Conservation (phyloP, 2,329 filamentous ascomycete genomes). For the Clonostachys chloroleuca region DNA sequence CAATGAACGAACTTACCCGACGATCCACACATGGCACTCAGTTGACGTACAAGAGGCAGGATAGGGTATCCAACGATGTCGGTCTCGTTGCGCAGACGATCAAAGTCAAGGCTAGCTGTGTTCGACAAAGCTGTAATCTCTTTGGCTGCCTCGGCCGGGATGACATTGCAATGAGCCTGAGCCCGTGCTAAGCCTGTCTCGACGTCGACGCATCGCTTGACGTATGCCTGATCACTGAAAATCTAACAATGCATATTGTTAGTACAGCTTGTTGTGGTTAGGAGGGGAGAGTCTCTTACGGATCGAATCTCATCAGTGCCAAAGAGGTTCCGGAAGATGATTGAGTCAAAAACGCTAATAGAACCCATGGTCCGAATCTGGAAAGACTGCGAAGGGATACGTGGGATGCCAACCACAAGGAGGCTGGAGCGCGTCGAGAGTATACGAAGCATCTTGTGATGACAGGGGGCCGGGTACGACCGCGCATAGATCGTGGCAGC, state of each 20-base stretch:
- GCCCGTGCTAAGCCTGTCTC: conserved; percentile 47
- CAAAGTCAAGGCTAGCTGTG: conserved; percentile 8
- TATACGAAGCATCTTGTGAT: no score
- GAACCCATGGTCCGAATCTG: conserved; percentile 7
- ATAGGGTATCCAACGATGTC: conserved; percentile 52
- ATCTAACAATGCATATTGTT: conserved; percentile 16
- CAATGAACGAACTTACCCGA: conserved; percentile 43
- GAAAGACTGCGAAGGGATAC: no score
- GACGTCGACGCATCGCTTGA: conserved; percentile 40
- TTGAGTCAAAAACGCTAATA: conserved; percentile 36
- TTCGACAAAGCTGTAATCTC: conserved; percentile 15
- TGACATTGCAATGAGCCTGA: conserved; percentile 39
- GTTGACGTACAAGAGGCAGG: conserved; percentile 41
- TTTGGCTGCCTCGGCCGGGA: conserved; percentile 31
- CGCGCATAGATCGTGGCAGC: no score
- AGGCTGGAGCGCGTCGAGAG: no score
- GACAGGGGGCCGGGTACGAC: no score
- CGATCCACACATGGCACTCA: neutral
- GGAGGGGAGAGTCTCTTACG: no score
- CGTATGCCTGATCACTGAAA: conserved; percentile 44
- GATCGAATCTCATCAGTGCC: conserved; percentile 42
- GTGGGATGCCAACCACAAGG: no score
- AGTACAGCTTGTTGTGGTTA: no score
- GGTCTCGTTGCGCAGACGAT: conserved; percentile 36
- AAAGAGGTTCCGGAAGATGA: conserved; percentile 44